Conservation (phyloP, 495 filamentous ascomycete species). For the Xylaria bambusicola region DNA sequence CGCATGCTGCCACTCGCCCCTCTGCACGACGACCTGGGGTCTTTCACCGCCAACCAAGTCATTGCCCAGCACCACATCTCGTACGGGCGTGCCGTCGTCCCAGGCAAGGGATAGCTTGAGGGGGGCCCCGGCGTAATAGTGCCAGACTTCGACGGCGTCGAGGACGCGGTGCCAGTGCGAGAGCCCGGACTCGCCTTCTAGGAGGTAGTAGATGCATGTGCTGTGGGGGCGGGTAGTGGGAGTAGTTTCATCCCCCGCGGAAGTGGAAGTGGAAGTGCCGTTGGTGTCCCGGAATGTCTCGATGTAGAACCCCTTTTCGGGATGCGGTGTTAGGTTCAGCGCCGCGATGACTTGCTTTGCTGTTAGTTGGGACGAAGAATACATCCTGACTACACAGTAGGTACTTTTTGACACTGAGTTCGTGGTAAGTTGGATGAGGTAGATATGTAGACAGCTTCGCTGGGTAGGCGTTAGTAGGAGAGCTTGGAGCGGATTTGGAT, state of each 20-base stretch:
- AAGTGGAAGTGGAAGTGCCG: constrained; percentile 38
- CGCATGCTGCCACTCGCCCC: constrained; percentile 46
- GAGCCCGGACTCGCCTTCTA: constrained; percentile 41
- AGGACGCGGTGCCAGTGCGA: constrained; percentile 51
- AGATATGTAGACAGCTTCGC: too few species aligned
- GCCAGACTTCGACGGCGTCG: constrained; percentile 49
- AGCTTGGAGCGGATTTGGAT: too few species aligned
- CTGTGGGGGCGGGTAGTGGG: constrained; percentile 36
- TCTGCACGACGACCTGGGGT: constrained; percentile 42
- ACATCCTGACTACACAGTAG: neutral
- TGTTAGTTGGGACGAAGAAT: constrained; percentile 10
- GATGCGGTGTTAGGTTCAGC: constrained; percentile 41
- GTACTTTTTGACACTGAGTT: too few species aligned
- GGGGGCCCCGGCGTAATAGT: constrained; percentile 52
- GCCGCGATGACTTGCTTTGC: constrained; percentile 40
- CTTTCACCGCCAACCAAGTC: constrained; percentile 40
- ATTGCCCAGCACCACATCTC: constrained; percentile 35
- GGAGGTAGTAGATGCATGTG: constrained; percentile 53
- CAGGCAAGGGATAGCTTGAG: constrained; percentile 40
- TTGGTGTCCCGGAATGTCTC: constrained; percentile 46
- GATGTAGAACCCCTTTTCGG: constrained; percentile 48
- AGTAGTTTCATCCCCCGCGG: neutral
- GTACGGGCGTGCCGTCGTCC: constrained; percentile 34
- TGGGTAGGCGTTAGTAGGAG: too few species aligned
- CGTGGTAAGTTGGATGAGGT: too few species aligned